Evolutionary conservation across 2,329 filamentous ascomycete genomes (phyloP).

Genomic region (Rosellinia necatrix): DNA sequence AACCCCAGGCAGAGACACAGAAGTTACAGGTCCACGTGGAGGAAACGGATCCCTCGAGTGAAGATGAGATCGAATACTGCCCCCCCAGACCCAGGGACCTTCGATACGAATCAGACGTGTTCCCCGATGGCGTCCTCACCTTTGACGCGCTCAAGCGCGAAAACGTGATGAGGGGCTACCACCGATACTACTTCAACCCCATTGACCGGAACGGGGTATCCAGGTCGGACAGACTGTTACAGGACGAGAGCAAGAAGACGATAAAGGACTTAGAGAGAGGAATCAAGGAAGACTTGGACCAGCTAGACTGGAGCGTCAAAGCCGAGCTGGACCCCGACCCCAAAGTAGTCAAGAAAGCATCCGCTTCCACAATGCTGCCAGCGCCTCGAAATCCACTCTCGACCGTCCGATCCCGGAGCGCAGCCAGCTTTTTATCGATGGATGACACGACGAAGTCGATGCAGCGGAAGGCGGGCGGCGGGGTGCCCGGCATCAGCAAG

Average conservation of each 20-base stretch:
- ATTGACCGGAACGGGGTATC: conserved; percentile 71
- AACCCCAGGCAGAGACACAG: conserved; percentile 46
- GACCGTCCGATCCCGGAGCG: conserved; percentile 59
- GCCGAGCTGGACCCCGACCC: conserved; percentile 54
- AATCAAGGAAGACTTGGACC: conserved; percentile 69
- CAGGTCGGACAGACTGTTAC: conserved; percentile 63
- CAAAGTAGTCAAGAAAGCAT: conserved; percentile 33
- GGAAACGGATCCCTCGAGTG: conserved; percentile 51
- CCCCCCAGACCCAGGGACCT: conserved; percentile 72
- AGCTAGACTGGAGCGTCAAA: conserved; percentile 63
- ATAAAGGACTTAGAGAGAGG: conserved; percentile 66
- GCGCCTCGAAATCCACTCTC: conserved; percentile 45
- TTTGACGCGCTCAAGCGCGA: conserved; percentile 62
- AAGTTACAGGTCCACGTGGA: conserved; percentile 68
- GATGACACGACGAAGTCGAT: conserved; percentile 40
- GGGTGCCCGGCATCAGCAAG: conserved; percentile 32
- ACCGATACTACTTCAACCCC: conserved; percentile 63
- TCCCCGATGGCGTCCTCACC: conserved; percentile 61
- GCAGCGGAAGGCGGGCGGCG: conserved; percentile 38
- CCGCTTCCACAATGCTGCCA: conserved; percentile 21
- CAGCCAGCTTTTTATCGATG: conserved; percentile 58
- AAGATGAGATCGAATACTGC: conserved; percentile 87
- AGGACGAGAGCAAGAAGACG: conserved; percentile 55
- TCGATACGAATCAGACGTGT: conserved; percentile 71
- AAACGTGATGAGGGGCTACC: conserved; percentile 66